Percentiles rank a stretch among this genome's conserved stretches.
These are phyloP conservation scores for Yarrowia divulgata DNA, from an alignment of 805 yeast species.

Conservation along the genomic window DNA sequence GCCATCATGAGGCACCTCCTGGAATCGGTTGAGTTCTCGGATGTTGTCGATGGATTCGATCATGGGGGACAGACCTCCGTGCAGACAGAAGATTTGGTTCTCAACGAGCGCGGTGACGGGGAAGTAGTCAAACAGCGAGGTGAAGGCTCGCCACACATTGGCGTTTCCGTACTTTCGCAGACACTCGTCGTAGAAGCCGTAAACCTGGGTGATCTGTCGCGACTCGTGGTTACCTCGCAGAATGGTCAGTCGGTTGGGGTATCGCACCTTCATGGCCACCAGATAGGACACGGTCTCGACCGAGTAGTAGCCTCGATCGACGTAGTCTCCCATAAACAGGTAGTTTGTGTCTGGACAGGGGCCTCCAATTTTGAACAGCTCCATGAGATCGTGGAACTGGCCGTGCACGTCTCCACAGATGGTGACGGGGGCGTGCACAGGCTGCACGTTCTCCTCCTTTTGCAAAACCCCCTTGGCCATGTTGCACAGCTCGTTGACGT, in stretches of 20 bases:
- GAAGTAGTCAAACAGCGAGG: slow-evolving; percentile 92
- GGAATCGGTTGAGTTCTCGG: slow-evolving; percentile 88
- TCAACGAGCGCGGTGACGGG: slow-evolving; percentile 96
- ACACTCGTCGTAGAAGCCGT: slow-evolving; percentile 96
- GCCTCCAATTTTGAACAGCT: slow-evolving; percentile 92
- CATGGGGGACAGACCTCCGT: slow-evolving; percentile 98
- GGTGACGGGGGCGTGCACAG: slow-evolving; percentile 93
- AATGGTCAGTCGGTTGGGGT: slow-evolving; percentile 90
- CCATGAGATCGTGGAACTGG: slow-evolving; percentile 95
- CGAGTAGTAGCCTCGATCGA: slow-evolving; percentile 86
- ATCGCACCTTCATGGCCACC: slow-evolving; percentile 94
- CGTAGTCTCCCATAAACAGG: slow-evolving; percentile 88
- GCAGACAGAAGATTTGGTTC: slow-evolving; percentile 89
- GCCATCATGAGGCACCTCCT: slow-evolving; percentile 98
- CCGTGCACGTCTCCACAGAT: slow-evolving; percentile 98
- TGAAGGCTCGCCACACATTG: slow-evolving; percentile 91
- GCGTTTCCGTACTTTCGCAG: slow-evolving; percentile 93
- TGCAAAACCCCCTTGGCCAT: slow-evolving; percentile 93
- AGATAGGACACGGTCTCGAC: slow-evolving; percentile 91
- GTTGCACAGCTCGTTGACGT: slow-evolving; percentile 79
- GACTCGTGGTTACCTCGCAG: slow-evolving; percentile 96
- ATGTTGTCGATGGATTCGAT: slow-evolving; percentile 95
- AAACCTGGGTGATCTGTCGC: slow-evolving; percentile 95
- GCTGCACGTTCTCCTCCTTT: slow-evolving; percentile 92
- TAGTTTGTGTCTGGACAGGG: slow-evolving; percentile 94